Percentiles rank a stretch among this genome's conserved stretches.
These are phyloP conservation scores for Pyrenochaeta sp. DNA, from an alignment of 2,329 filamentous ascomycete genomes.

Conservation along the genomic window DNA sequence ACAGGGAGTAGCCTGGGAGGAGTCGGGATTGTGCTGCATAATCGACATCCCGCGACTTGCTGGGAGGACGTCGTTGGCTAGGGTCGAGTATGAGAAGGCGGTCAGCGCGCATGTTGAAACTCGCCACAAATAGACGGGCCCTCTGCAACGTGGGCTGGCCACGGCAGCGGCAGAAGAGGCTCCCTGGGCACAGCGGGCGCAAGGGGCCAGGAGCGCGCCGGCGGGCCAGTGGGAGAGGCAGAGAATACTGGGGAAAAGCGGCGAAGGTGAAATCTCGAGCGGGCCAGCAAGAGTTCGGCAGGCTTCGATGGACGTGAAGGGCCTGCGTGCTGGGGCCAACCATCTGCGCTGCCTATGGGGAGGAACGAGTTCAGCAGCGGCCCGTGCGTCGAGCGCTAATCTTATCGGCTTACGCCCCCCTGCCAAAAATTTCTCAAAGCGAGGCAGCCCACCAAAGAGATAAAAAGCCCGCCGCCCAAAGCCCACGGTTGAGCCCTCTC, in stretches of 20 bases:
- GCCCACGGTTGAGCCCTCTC: slow-evolving; percentile 17
- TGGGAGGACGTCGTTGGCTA: slow-evolving; percentile 16
- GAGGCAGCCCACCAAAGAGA: slow-evolving; percentile 24
- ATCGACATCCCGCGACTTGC: slow-evolving; percentile 16
- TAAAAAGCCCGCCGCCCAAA: slow-evolving; percentile 32
- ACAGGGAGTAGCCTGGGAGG: too few species aligned
- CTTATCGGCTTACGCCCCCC: slow-evolving; percentile 33
- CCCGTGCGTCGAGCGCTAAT: slow-evolving; percentile 19
- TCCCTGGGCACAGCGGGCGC: slow-evolving; percentile 24
- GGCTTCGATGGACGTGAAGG: too few species aligned
- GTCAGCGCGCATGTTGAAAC: slow-evolving; percentile 30
- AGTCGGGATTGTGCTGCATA: slow-evolving; percentile 15
- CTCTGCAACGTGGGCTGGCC: slow-evolving; percentile 27
- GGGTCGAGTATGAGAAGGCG: slow-evolving; percentile 24
- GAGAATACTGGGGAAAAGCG: slow-evolving; percentile 14
- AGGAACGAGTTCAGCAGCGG: too few species aligned
- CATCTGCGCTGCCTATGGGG: too few species aligned
- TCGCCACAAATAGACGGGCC: slow-evolving; percentile 32
- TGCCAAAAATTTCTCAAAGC: slow-evolving; percentile 26
- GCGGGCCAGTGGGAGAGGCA: too few species aligned
- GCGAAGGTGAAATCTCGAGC: slow-evolving; percentile 22
- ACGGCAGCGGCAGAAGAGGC: slow-evolving; percentile 16
- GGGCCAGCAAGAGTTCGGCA: slow-evolving; percentile 8
- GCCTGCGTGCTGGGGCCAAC: too few species aligned
- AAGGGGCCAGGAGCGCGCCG: slow-evolving; percentile 9